Conservation (phyloP, 1,139 yeast species). For the Taphrina populina region DNA sequence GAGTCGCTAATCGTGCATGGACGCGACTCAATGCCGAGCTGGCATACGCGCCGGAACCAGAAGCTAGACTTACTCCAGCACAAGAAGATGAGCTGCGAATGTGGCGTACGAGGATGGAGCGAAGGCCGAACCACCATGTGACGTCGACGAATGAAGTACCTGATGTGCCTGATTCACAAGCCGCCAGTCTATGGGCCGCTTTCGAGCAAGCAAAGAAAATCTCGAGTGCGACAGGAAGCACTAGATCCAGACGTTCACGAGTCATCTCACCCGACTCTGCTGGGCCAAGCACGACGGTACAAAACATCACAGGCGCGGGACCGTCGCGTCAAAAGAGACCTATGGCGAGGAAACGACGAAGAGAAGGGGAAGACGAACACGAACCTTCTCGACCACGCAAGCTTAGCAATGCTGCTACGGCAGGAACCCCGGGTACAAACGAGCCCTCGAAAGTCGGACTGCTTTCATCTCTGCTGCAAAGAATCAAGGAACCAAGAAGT, state of each 20-base stretch:
- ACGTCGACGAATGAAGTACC: background rate
- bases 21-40: conserved; percentile 15
- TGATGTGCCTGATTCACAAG: conserved; percentile 2
- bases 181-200: conserved; percentile 23
- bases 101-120: conserved; percentile 26
- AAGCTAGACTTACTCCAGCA: conserved; percentile 3
- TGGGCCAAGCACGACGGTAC: background rate
- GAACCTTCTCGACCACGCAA: background rate
- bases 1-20: conserved; percentile 15
- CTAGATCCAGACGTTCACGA: background rate
- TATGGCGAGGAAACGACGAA: conserved; percentile 1
- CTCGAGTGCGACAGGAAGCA: background rate
- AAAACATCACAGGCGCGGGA: background rate
- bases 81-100: conserved; percentile 18
- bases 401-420: background rate
- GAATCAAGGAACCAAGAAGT: conserved; percentile 5
- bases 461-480: conserved; percentile 5
- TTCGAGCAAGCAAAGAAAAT: conserved; percentile 23
- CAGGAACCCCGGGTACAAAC: too few species aligned
- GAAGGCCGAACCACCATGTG: background rate
- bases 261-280: background rate
- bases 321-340: conserved; percentile 6
- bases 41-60: background rate
- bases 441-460: background rate
- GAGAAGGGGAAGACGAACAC: background rate